Evolutionary conservation across 2,329 filamentous ascomycete species (phyloP), one percentile per base, ranked within the genome.

Genomic region (Monosporascus cannonballus): DNA sequence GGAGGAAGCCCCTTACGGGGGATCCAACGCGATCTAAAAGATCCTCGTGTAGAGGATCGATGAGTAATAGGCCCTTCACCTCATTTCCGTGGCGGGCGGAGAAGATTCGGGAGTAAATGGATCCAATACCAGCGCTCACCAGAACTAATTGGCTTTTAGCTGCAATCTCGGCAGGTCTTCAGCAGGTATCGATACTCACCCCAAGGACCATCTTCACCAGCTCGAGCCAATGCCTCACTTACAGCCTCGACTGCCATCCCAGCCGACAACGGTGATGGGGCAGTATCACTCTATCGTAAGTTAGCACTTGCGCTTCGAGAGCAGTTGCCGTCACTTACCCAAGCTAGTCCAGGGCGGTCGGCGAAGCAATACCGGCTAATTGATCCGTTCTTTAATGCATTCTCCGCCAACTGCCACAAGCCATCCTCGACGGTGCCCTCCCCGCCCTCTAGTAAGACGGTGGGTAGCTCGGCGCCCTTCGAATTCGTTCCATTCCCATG

Each of bases 291-390:
- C 77, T 75, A 47, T 49, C n/a, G 8, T 17, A 5, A 38, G 47
- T 57, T 22, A 56, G 84, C 83, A 30, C 25, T 17, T 46, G 8
- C 2, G 20, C 5, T 45, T 9, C n/a, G 38, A 37, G 11, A 52
- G 51, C 11, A 30, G 4, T 6, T 8, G 27, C 11, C 3, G n/a
- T 6, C 7, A 64, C 71, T 62, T 61, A 75, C 72, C 85, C 90
- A 96, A 6, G 81, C 93, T 52, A 93, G 81, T 1, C 94, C 94
- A 1, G 94, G 94, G 22, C 94, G 87, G 67, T 99, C 94, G 67
- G 90, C 92, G 70, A 96, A 96, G 77, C 94, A 99, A 73, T 96
- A 97, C 54, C 93, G 85, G 52, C 78, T 76, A 61, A 99, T 94
- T 46, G 87, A 89, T 39, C 90, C 89, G 62, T 94, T 94, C 58